phyloP scores from a whole-genome alignment of 2,329 filamentous ascomycete species.

The Colletotrichum neosansevieriae region DNA sequence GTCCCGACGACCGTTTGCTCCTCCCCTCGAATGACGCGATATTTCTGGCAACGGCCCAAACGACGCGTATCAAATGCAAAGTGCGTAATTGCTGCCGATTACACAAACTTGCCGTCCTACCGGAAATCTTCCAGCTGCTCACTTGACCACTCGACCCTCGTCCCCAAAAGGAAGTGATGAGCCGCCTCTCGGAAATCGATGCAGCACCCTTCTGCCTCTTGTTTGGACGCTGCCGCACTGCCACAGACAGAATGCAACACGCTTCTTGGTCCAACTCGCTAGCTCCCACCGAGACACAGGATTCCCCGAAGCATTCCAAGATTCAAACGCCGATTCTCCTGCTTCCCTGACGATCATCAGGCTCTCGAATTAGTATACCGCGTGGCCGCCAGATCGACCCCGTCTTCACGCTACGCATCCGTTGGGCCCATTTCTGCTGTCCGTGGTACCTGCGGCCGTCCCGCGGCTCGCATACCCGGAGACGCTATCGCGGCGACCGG shows the following conservation, averaged over 20 bases:
- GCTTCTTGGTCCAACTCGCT: slow-evolving; percentile 5
- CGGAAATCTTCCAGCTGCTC: slow-evolving; percentile 36
- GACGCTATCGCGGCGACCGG: neutral
- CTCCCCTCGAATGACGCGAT: slow-evolving; percentile 2
- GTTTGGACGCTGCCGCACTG: slow-evolving; percentile 16
- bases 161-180: slow-evolving; percentile 32
- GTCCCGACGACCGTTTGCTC: slow-evolving; percentile 3
- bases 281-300: slow-evolving; percentile 25
- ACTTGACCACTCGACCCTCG: slow-evolving; percentile 33
- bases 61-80: slow-evolving; percentile 3
- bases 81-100: slow-evolving; percentile 21
- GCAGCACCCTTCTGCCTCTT: neutral
- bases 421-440: slow-evolving; percentile 8
- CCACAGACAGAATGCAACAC: slow-evolving; percentile 25
- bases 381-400: slow-evolving; percentile 17
- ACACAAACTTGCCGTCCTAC: slow-evolving; percentile 29
- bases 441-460: slow-evolving; percentile 35
- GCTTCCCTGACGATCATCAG: slow-evolving; percentile 34
- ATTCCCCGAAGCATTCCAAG: slow-evolving; percentile 26
- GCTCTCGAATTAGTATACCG: slow-evolving; percentile 3
- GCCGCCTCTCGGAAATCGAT: slow-evolving; percentile 6
- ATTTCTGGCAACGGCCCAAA: slow-evolving; percentile 12
- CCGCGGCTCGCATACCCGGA: slow-evolving; percentile 23
- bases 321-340: slow-evolving; percentile 24
- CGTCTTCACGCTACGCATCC: neutral